These are phyloP conservation scores for Ilex aquifolium DNA, from an alignment of 257 asterid genomes.

Conservation along the genomic window DNA sequence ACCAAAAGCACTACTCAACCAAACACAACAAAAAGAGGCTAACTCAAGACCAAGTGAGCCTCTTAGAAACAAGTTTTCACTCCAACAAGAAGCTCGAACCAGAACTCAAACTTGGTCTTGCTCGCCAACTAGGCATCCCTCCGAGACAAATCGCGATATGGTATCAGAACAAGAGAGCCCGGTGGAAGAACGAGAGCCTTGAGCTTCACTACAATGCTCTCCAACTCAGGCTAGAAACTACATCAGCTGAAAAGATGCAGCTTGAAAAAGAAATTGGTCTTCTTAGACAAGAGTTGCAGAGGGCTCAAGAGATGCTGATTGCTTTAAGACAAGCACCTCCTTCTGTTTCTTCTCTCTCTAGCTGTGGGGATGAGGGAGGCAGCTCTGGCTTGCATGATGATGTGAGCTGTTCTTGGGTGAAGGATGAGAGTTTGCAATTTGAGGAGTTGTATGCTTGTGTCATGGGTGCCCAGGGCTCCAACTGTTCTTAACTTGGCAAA, in stretches of 20 bases:
- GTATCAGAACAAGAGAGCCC: constrained; percentile 84
- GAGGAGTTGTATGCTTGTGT: constrained; percentile 74
- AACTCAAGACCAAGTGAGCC: constrained; percentile 60
- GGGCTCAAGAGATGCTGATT: constrained; percentile 37
- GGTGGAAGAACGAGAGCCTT: constrained; percentile 85
- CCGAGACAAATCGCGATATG: constrained; percentile 86
- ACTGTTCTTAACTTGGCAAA: not conserved
- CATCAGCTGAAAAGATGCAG: constrained; percentile 44
- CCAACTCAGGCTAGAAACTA: constrained; percentile 50
- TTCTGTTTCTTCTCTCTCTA: constrained; percentile 45
- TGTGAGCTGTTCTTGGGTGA: constrained; percentile 45
- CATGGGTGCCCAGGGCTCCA: constrained; percentile 25
- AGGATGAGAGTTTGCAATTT: constrained; percentile 32
- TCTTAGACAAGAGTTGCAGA: constrained; percentile 53
- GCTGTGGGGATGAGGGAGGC: constrained; percentile 59
- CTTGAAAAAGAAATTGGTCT: constrained; percentile 46
- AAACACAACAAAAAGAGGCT: constrained; percentile 51
- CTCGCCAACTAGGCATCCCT: constrained; percentile 66
- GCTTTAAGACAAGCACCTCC: constrained; percentile 20
- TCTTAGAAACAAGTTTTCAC: constrained; percentile 68
- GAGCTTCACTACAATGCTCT: constrained; percentile 57
- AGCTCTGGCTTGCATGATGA: constrained; percentile 8
- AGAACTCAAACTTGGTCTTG: constrained; percentile 63
- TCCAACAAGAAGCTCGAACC: constrained; percentile 73
- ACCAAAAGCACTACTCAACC: constrained; percentile 21